Percentiles rank a stretch among this genome's conserved stretches.
phyloP scores from a whole-genome alignment of 1,284 basidiomycete genomes.

The Afroboletus lepidellus region DNA sequence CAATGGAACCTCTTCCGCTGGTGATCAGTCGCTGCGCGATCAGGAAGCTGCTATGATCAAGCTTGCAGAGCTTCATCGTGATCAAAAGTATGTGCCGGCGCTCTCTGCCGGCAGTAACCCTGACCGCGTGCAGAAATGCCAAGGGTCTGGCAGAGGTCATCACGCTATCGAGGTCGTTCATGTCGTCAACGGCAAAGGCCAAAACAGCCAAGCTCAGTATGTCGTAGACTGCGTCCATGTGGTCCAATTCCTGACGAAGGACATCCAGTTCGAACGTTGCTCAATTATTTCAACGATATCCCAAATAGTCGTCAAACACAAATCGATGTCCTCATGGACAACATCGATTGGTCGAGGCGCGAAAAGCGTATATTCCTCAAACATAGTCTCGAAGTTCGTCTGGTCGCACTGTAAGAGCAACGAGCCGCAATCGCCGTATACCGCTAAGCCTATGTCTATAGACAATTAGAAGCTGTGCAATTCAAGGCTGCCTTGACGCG shows the following conservation, averaged over 20 bases:
- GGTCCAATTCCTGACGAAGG: background rate
- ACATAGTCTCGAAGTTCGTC: constrained; percentile 89
- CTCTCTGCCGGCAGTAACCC: background rate
- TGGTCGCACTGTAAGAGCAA: constrained; percentile 71
- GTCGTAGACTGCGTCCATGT: constrained; percentile 29
- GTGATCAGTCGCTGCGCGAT: constrained; percentile 66
- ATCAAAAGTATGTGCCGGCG: constrained; percentile 68
- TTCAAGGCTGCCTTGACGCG: constrained; percentile 80
- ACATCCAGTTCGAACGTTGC: constrained; percentile 79
- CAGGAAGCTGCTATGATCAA: constrained; percentile 87
- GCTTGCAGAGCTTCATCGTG: constrained; percentile 86
- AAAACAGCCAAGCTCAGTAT: constrained; percentile 96
- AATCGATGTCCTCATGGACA: constrained; percentile 84
- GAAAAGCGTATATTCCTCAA: constrained; percentile 96
- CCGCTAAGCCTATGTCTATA: constrained; percentile 21
- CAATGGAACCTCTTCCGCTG: constrained; percentile 33
- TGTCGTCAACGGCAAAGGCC: constrained; percentile 94
- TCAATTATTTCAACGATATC: constrained; percentile 84
- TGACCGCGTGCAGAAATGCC: constrained; percentile 61
- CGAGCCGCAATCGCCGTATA: background rate
- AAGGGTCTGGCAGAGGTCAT: constrained; percentile 86
- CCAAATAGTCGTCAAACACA: constrained; percentile 79
- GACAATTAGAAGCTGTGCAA: constrained; percentile 77
- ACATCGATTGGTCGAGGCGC: constrained; percentile 88
- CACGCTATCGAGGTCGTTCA: constrained; percentile 83